Percentiles rank a stretch among this genome's conserved stretches.
Conservation (phyloP, 441 rosid species). For the Erodium chrysanthum region DNA sequence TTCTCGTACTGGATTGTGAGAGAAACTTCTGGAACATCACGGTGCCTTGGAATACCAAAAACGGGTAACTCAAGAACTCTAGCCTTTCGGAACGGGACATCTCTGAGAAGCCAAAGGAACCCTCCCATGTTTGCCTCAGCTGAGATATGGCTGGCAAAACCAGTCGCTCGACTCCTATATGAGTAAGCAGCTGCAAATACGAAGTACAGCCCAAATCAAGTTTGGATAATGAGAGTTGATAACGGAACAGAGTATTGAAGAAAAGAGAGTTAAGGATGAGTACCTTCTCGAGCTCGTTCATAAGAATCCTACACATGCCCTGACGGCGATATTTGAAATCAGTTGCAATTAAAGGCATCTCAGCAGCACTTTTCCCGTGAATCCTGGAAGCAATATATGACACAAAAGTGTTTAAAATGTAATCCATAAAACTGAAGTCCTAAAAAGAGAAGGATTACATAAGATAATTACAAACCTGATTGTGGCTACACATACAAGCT, state of each 20-base stretch:
- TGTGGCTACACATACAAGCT: slow-evolving; percentile 30
- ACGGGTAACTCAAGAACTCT: slow-evolving; percentile 27
- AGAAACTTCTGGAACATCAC: slow-evolving; percentile 29
- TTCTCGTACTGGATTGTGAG: slow-evolving; percentile 6
- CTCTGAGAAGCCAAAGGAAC: slow-evolving; percentile 33
- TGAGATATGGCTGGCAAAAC: slow-evolving; percentile 34
- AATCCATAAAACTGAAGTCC: neutral
- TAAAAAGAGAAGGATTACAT: neutral
- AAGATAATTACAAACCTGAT: slow-evolving; percentile 22
- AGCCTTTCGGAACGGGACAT: slow-evolving; percentile 25
- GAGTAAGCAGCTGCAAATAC: slow-evolving; percentile 26
- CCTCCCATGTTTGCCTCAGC: slow-evolving; percentile 29
- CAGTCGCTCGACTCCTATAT: slow-evolving; percentile 30
- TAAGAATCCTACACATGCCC: slow-evolving; percentile 37
- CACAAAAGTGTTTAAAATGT: neutral
- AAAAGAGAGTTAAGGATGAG: neutral
- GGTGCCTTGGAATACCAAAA: slow-evolving; percentile 32
- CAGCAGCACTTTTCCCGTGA: slow-evolving; percentile 32
- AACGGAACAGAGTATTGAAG: too few species aligned
- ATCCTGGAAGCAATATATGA: slow-evolving; percentile 25
- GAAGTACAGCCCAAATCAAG: neutral
- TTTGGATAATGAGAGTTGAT: neutral
- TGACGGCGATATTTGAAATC: slow-evolving; percentile 31
- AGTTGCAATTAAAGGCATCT: slow-evolving; percentile 38
- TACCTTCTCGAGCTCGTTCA: slow-evolving; percentile 33